Conservation (phyloP, 2,329 filamentous ascomycete genomes). For the Rutstroemia sp. region DNA sequence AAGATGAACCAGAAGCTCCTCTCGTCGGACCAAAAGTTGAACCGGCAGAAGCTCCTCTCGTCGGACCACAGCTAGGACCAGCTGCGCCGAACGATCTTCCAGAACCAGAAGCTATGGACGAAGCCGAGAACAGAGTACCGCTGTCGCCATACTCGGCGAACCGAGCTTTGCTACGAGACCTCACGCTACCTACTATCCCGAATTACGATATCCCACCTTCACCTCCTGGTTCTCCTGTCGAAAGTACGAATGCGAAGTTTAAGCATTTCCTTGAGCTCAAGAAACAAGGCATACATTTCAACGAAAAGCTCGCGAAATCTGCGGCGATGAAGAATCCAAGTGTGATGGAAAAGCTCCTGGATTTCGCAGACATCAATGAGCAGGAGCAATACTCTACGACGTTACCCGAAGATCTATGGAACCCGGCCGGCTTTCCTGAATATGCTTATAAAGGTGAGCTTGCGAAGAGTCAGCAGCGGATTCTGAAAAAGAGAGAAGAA, state of each 20-base stretch:
- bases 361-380: slow-evolving; percentile 53
- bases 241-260: slow-evolving; percentile 56
- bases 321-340: slow-evolving; percentile 64
- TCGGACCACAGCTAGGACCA: slow-evolving; percentile 26
- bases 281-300: slow-evolving; percentile 70
- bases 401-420: slow-evolving; percentile 47
- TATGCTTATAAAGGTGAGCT: slow-evolving; percentile 46
- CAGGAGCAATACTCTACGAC: slow-evolving; percentile 61
- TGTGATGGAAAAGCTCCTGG: slow-evolving; percentile 64
- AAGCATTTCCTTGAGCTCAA: slow-evolving; percentile 71
- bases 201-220: slow-evolving; percentile 70
- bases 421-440: slow-evolving; percentile 47
- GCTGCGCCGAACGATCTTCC: slow-evolving; percentile 8
- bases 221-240: slow-evolving; percentile 54
- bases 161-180: slow-evolving; percentile 57
- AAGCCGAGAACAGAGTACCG: slow-evolving; percentile 26
- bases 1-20: slow-evolving; percentile 15
- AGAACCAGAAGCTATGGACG: slow-evolving; percentile 3
- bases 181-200: slow-evolving; percentile 65
- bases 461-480: slow-evolving; percentile 37
- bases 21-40: slow-evolving; percentile 16
- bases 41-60: slow-evolving; percentile 18
- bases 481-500: slow-evolving; percentile 27
- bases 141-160: slow-evolving; percentile 60
- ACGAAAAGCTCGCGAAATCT: slow-evolving; percentile 61